Conservation (phyloP, 495 filamentous ascomycete species). For the Cercophora samala region DNA sequence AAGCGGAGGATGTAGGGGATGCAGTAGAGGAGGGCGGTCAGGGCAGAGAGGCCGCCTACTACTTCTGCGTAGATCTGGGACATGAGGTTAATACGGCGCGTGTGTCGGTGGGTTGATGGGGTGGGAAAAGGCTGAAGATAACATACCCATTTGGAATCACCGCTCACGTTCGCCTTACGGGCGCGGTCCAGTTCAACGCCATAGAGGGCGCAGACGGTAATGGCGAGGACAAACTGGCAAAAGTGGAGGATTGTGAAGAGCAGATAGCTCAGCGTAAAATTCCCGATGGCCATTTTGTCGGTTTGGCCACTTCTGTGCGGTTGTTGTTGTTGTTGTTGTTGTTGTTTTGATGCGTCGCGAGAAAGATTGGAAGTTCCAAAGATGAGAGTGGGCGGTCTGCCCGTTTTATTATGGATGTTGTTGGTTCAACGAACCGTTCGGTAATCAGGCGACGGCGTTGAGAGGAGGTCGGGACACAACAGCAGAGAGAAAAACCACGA, state of each 20-base stretch:
- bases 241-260: conserved; percentile 57
- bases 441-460: neutral
- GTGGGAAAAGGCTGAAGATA: neutral
- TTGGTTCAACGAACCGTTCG: no score
- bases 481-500: neutral
- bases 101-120: neutral
- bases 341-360: neutral
- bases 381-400: neutral
- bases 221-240: conserved; percentile 67
- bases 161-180: conserved; percentile 44
- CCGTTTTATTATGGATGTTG: neutral
- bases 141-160: conserved; percentile 65
- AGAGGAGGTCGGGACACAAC: neutral
- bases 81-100: conserved; percentile 6
- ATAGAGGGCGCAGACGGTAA: conserved; percentile 77
- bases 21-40: conserved; percentile 60
- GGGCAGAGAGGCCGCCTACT: conserved; percentile 56
- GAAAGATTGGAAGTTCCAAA: neutral
- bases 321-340: no score
- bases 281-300: conserved; percentile 37
- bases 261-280: conserved; percentile 39
- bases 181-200: conserved; percentile 64
- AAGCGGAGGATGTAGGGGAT: conserved; percentile 59
- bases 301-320: neutral
- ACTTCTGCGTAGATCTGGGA: conserved; percentile 65